Conservation (phyloP, 2,329 filamentous ascomycete genomes). For the Colletotrichum musae region DNA sequence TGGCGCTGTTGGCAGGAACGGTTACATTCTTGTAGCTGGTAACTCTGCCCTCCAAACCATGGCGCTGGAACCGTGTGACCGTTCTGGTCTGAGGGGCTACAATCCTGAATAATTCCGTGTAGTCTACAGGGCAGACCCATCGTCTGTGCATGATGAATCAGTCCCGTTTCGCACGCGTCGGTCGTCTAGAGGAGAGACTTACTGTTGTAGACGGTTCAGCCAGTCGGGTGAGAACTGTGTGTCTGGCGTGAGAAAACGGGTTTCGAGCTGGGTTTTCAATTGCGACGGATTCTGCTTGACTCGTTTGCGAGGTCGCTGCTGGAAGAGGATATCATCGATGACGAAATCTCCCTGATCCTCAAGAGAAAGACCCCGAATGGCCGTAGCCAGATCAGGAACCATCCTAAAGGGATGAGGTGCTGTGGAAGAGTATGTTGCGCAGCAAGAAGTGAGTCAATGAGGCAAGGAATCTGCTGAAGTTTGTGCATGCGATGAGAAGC, state of each 20-base stretch:
- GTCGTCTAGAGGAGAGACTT: slow-evolving; percentile 41
- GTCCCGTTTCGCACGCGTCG: not conserved
- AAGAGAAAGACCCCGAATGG: slow-evolving; percentile 38
- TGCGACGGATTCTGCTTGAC: slow-evolving; percentile 69
- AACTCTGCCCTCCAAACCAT: slow-evolving; percentile 92
- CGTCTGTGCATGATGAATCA: slow-evolving; percentile 50
- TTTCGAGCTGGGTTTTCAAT: slow-evolving; percentile 80
- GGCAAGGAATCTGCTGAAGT: no score
- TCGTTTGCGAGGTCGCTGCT: slow-evolving; percentile 58
- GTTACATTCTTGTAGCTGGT: slow-evolving; percentile 96
- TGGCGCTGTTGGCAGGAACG: slow-evolving; percentile 88
- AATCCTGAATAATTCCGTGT: slow-evolving; percentile 87
- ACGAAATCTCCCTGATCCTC: slow-evolving; percentile 13
- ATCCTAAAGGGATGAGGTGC: slow-evolving; percentile 20
- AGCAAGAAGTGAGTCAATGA: no score
- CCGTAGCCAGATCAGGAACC: slow-evolving; percentile 37
- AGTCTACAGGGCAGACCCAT: slow-evolving; percentile 87
- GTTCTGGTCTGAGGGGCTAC: slow-evolving; percentile 94
- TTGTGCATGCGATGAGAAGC: no score
- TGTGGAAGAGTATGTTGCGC: not conserved
- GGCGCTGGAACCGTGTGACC: slow-evolving; percentile 91
- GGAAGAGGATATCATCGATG: slow-evolving; percentile 73
- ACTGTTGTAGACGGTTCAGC: slow-evolving; percentile 91
- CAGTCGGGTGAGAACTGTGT: slow-evolving; percentile 85
- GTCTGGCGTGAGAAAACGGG: slow-evolving; percentile 84